Base-by-base conservation (phyloP, 176 grass and related monocot genomes). In the Echinochloa phyllopogon region DNA sequence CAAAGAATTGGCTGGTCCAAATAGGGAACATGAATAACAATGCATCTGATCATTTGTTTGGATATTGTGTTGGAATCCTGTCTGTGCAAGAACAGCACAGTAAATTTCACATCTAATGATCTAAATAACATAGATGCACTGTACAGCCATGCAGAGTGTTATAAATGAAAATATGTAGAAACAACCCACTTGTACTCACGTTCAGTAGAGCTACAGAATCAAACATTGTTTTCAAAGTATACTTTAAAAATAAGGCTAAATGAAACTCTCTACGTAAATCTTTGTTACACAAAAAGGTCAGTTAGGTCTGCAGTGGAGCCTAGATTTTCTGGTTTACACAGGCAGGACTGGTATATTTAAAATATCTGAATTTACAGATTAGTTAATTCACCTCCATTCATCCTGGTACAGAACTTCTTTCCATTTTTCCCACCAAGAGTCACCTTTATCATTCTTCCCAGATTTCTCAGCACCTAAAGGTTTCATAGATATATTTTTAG, bases 361-460 rank as follows among this genome's bases (percentile, higher is more conserved):
- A 78, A 83, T 61, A 18, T 83, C 6, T 63, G 55, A 72, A 77
- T 59, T 45, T 53, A 49, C 41, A 72, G 23, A 8, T 39, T 6
- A 36, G 24, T 51, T 47, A 69, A 63, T 53, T 92, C 85, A 99
- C 96, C 93, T 96, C 96, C 96, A 99, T 84, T 96, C 91, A 72
- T 99, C 96, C 85, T 99, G 96, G 74, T 99, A 94, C 62, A 99
- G 81, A 92, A 99, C 89, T 89, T 99, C 96, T 87, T 99, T 94
- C 96, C 96, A 99, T 81, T 92, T 99, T 73, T 96, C 96, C 96
- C 93, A 94, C 93, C 93, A 99, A 51, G 91, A 90, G 77, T 95
- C 93, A 63, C 91, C 89, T 78, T 92, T 88, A 77, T 77, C 89
- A 85, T 96, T 99, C 77, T 87, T 92, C 74, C 96, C 93, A 84